Percentiles rank a stretch among this genome's conserved stretches.
Evolutionary conservation across 1,284 basidiomycete genomes (phyloP).

Genomic region (Irpex lacteus): DNA sequence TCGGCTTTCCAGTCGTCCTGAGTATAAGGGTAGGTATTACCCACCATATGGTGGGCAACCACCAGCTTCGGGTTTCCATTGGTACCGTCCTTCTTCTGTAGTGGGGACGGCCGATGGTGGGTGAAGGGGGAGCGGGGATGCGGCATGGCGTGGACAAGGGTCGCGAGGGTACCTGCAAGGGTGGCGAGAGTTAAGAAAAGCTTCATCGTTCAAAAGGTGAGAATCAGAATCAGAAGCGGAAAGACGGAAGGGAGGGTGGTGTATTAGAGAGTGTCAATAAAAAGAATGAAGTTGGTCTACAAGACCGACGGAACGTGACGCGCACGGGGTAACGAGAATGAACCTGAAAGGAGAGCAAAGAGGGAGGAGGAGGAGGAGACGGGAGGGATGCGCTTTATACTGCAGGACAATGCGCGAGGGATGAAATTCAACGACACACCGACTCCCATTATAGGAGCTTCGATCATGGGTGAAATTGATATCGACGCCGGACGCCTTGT

Average conservation of each 20-base stretch:
- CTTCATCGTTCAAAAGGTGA: conserved; percentile 2
- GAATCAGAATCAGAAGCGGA: not conserved
- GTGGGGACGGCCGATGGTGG: conserved; percentile 3
- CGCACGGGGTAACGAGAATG: not conserved
- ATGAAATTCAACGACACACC: not conserved
- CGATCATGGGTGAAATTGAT: not conserved
- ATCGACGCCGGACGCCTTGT: not conserved
- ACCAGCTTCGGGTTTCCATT: conserved; percentile 45
- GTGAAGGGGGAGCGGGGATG: conserved; percentile 10
- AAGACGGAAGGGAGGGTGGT: conserved; percentile 3
- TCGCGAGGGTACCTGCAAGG: conserved; percentile 3
- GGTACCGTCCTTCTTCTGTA: conserved; percentile 10
- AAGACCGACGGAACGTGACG: not conserved
- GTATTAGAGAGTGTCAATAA: not conserved
- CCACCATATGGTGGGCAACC: conserved; percentile 67
- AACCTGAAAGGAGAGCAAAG: not conserved
- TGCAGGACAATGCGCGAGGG: not conserved
- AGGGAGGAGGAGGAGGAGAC: not conserved
- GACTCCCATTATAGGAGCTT: not conserved
- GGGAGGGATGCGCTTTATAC: not conserved
- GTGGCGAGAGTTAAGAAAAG: conserved; percentile 5
- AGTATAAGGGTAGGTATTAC: conserved; percentile 65
- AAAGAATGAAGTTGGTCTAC: not conserved
- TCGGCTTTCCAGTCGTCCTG: conserved; percentile 54
- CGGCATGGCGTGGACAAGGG: conserved; percentile 12